Base-by-base conservation (phyloP, 208 protist genomes). In the Wallacemonas sp. region DNA sequence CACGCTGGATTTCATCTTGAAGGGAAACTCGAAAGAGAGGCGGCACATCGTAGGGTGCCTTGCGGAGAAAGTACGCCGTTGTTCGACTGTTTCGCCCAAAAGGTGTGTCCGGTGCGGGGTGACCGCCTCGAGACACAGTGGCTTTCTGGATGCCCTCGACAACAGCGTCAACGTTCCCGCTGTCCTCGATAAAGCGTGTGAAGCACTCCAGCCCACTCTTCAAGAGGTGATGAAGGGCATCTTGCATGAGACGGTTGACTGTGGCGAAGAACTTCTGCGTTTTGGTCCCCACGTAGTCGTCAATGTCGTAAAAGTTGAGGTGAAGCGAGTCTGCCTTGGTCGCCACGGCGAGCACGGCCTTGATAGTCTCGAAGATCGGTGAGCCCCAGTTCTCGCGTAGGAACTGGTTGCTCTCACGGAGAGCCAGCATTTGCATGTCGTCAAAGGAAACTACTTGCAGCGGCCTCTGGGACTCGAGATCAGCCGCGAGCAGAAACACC, bases 211-310 rank as follows among this genome's bases (percentile, higher is more conserved):
- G 66, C 8, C 70, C 76, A 21, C 66, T 77, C 38, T 78, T 86
- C 28, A 96, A 66, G 28, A 94, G 68, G 66, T 83, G 77, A 59
- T 79, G 79, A 27, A 98, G 68, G 0, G 86, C 66, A 63, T 97
- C 92, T 71, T 98, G 80, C 98, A 99, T 99, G 68, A 97, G 84
- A 30, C 95, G 75, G 56, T 91, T 91, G 49, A 99, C 71, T 33
- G 81, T 84, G 46, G 62, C 80, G 73, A 99, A 78, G 63, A 98
- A 91, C 12, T 86, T 75, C 68, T 98, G 94, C 6, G 97, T 94
- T 65, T 98, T 98, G 44, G 80, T 88, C 30, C 93, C 87, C 8
- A 74, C 79, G 76, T 99, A 99, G 39, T 90, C 84, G 27, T 96
- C 86, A 56, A 83, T 66, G 24, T 86, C 72, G 54, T 70, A 88